Percentiles rank a stretch among this genome's conserved stretches.
phyloP scores from a whole-genome alignment of 2,329 filamentous ascomycete species.

The Aspergillus ochraceoroseus region DNA sequence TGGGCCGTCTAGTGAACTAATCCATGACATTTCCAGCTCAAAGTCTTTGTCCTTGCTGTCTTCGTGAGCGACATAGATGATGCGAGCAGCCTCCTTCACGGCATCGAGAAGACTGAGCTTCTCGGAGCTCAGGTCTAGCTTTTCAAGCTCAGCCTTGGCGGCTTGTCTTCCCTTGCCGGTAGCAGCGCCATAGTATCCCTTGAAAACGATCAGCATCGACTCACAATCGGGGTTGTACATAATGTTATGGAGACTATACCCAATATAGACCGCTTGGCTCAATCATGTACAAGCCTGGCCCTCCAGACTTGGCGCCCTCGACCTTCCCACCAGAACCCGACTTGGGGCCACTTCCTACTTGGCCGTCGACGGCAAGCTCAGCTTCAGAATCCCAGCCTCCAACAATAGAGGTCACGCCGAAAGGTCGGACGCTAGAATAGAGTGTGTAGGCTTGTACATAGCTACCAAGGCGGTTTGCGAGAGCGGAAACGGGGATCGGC shows the following conservation, averaged over 20 bases:
- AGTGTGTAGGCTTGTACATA: constrained; percentile 97
- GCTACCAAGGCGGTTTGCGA: constrained; percentile 87
- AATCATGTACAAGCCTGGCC: constrained; percentile 96
- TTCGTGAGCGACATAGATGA: constrained; percentile 96
- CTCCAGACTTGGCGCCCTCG: constrained; percentile 70
- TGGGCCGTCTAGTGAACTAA: constrained; percentile 75
- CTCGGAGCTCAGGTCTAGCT: constrained; percentile 77
- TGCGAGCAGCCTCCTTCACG: constrained; percentile 92
- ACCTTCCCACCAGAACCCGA: constrained; percentile 80
- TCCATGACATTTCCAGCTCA: constrained; percentile 98
- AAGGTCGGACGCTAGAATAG: constrained; percentile 93
- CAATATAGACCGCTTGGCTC: constrained; percentile 96
- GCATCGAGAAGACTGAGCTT: constrained; percentile 76
- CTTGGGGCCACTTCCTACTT: constrained; percentile 76
- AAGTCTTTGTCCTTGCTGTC: constrained; percentile 99
- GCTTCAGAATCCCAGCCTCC: constrained; percentile 89
- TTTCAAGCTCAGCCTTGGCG: constrained; percentile 97
- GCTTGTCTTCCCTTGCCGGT: constrained; percentile 95
- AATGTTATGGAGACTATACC: constrained; percentile 46
- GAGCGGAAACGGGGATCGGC: constrained; percentile 80
- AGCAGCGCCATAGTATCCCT: constrained; percentile 95
- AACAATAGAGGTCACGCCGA: constrained; percentile 91
- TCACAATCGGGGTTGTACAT: neutral
- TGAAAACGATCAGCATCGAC: constrained; percentile 23
- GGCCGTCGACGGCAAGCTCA: constrained; percentile 79